Percentiles rank a stretch among this genome's conserved stretches.
phyloP scores from a whole-genome alignment of 1,284 basidiomycete species.

The Phellopilus nigrolimitatus region DNA sequence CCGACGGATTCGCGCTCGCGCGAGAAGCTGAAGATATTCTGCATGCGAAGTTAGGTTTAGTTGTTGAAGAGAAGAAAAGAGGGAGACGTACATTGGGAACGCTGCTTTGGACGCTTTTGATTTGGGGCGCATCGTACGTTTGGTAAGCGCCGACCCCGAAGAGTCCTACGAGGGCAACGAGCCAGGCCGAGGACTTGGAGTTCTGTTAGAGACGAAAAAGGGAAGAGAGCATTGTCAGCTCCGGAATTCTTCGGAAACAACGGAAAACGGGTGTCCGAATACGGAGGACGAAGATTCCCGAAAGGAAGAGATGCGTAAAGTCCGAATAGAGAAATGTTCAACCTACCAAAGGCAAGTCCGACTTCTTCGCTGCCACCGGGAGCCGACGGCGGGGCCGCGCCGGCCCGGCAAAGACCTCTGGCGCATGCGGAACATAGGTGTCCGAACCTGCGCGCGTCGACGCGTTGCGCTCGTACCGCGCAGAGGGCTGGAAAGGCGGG shows the following conservation, averaged over 20 bases:
- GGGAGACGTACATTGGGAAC: neutral
- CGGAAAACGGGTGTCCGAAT: too few species aligned
- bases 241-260: neutral
- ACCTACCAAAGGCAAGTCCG: neutral
- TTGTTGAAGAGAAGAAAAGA: neutral
- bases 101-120: neutral
- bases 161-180: neutral
- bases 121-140: neutral
- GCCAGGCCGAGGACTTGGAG: neutral
- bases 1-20: neutral
- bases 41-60: neutral
- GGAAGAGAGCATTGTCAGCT: neutral
- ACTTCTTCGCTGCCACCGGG: neutral
- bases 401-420: neutral
- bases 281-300: too few species aligned
- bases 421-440: neutral
- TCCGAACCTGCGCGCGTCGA: neutral
- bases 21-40: neutral
- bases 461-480: neutral
- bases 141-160: neutral
- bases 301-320: too few species aligned
- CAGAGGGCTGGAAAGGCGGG: neutral
- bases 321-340: neutral
- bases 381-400: neutral
- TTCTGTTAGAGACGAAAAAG: neutral